These are phyloP conservation scores for Alternaria brassicicola DNA, from an alignment of 2,329 filamentous ascomycete species.

Conservation along the genomic window DNA sequence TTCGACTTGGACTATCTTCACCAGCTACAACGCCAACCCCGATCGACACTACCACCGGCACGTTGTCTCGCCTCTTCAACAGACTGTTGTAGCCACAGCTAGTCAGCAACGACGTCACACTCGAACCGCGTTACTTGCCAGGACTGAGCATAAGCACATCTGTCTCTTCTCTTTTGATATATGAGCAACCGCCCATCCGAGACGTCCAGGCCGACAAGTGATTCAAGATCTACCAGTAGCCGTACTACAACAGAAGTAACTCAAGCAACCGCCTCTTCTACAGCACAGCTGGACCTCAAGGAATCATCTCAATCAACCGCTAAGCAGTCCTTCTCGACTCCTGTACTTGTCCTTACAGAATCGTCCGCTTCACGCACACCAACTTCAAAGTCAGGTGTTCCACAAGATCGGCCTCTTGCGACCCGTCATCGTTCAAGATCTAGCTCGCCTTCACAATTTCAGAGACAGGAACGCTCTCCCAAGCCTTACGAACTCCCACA, in stretches of 20 bases:
- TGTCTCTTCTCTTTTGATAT: constrained; percentile 10
- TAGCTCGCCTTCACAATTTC: constrained; percentile 23
- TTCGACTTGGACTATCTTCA: constrained; percentile 18
- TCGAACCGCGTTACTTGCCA: background rate
- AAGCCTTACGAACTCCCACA: constrained; percentile 23
- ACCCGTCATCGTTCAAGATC: constrained; percentile 12
- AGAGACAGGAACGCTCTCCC: constrained; percentile 10
- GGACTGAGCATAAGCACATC: constrained; percentile 6
- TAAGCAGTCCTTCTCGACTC: constrained; percentile 22
- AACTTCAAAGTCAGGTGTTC: constrained; percentile 11
- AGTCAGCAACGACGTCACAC: constrained; percentile 10
- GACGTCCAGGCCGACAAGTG: constrained; percentile 34
- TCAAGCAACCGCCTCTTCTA: constrained; percentile 11
- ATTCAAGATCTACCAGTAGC: constrained; percentile 16
- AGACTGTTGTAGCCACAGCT: background rate
- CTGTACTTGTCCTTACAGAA: constrained; percentile 29
- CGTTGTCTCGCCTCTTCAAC: background rate
- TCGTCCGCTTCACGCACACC: constrained; percentile 11
- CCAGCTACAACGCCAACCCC: constrained; percentile 9
- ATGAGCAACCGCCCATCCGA: constrained; percentile 32
- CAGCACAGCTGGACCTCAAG: constrained; percentile 13
- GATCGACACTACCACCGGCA: constrained; percentile 10
- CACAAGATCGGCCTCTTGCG: constrained; percentile 21
- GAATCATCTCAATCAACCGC: constrained; percentile 32
- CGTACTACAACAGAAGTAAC: constrained; percentile 14